These are phyloP conservation scores for Epicoccum sorghinum DNA, from an alignment of 2,329 filamentous ascomycete species.

Conservation along the genomic window DNA sequence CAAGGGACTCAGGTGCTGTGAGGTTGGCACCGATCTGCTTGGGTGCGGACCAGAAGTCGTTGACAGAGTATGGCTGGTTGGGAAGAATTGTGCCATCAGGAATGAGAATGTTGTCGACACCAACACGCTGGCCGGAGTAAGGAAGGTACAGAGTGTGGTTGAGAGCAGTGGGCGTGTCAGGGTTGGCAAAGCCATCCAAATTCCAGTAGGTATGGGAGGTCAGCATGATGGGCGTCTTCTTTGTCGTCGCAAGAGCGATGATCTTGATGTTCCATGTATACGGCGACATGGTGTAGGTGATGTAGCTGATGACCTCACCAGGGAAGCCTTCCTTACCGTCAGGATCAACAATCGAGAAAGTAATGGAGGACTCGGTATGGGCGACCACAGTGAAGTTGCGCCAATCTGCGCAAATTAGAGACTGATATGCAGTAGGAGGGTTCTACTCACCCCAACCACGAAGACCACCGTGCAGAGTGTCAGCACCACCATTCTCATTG, in stretches of 20 bases:
- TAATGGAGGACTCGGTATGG: slow-evolving; percentile 70
- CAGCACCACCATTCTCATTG: slow-evolving; percentile 61
- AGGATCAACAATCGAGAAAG: slow-evolving; percentile 74
- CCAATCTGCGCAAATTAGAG: slow-evolving; percentile 51
- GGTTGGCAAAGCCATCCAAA: slow-evolving; percentile 78
- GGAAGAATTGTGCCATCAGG: slow-evolving; percentile 67
- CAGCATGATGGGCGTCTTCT: slow-evolving; percentile 84
- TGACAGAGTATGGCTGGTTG: slow-evolving; percentile 70
- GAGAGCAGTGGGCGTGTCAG: slow-evolving; percentile 66
- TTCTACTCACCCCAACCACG: slow-evolving; percentile 65
- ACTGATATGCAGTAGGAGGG: background rate
- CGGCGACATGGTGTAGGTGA: slow-evolving; percentile 73
- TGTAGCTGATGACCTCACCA: slow-evolving; percentile 74
- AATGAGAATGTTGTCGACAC: slow-evolving; percentile 62
- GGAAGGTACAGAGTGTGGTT: slow-evolving; percentile 78
- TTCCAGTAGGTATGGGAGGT: slow-evolving; percentile 82
- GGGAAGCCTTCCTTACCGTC: slow-evolving; percentile 80
- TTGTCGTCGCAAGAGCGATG: slow-evolving; percentile 70
- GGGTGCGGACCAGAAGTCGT: slow-evolving; percentile 81
- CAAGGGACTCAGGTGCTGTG: slow-evolving; percentile 64
- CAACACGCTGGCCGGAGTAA: slow-evolving; percentile 73
- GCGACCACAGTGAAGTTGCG: slow-evolving; percentile 78
- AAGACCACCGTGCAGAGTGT: slow-evolving; percentile 73
- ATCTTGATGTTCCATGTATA: slow-evolving; percentile 76
- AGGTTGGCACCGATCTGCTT: slow-evolving; percentile 80